Conservation (phyloP, 2,329 filamentous ascomycete species). For the Talaromyces amestolkiae region DNA sequence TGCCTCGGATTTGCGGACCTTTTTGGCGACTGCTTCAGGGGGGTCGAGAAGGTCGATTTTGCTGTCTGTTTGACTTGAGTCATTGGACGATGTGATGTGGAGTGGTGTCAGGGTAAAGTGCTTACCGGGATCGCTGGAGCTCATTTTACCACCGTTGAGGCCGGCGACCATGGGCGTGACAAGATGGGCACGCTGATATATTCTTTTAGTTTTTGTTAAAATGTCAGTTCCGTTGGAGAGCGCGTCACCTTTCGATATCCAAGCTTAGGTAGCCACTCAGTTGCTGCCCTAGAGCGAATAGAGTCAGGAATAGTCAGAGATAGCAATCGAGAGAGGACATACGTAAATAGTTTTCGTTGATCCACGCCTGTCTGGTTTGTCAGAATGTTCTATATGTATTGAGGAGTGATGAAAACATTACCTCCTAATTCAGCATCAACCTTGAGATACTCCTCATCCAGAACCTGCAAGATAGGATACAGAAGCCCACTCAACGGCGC, state of each 20-base stretch:
- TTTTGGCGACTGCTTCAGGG: constrained; percentile 71
- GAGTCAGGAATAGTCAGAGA: neutral
- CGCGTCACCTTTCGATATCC: constrained; percentile 63
- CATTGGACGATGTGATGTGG: neutral
- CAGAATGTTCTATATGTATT: neutral
- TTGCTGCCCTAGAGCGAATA: constrained; percentile 60
- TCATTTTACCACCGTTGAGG: constrained; percentile 81
- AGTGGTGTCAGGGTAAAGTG: neutral
- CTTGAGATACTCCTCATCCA: constrained; percentile 86
- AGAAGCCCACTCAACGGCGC: constrained; percentile 70
- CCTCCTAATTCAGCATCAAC: constrained; percentile 85
- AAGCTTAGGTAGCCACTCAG: constrained; percentile 79
- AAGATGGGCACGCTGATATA: constrained; percentile 59
- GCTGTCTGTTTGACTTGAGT: constrained; percentile 53
- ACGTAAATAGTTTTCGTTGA: constrained; percentile 72
- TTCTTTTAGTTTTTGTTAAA: neutral
- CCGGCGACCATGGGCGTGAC: constrained; percentile 91
- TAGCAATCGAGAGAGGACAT: neutral
- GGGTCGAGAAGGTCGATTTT: constrained; percentile 93
- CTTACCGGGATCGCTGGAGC: constrained; percentile 58
- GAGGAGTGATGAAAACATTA: constrained; percentile 1
- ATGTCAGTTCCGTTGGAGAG: neutral
- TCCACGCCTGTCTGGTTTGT: neutral
- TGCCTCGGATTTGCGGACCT: constrained; percentile 80
- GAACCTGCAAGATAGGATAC: constrained; percentile 82